Conservation (phyloP, 495 filamentous ascomycete species). For the Penicillium desertorum region DNA sequence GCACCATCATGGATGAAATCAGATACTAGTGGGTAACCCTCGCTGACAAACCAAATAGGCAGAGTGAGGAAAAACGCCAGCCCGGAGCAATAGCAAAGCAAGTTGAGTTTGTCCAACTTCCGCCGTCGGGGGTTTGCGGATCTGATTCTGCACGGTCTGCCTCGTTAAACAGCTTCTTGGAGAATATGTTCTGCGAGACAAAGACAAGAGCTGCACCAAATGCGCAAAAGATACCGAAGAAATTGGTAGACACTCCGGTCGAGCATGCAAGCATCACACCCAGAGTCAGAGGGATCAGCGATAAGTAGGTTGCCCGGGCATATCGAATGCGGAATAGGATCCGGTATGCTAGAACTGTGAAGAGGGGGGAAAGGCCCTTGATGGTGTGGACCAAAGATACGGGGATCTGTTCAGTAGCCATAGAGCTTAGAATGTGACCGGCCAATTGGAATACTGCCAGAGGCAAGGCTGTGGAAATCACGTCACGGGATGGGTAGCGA, state of each 20-base stretch:
- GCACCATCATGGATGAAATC: conserved; percentile 52
- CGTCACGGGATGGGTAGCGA: conserved; percentile 74
- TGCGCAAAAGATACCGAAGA: conserved; percentile 84
- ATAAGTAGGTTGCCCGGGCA: conserved; percentile 83
- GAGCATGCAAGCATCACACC: conserved; percentile 96
- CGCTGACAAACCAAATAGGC: conserved; percentile 92
- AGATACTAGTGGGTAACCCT: conserved; percentile 68
- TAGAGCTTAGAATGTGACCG: conserved; percentile 90
- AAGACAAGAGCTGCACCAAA: conserved; percentile 88
- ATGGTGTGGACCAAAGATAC: conserved; percentile 98
- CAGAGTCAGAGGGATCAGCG: conserved; percentile 84
- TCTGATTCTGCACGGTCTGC: conserved; percentile 78
- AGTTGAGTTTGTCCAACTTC: conserved; percentile 94
- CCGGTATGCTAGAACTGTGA: conserved; percentile 93
- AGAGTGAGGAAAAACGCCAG: conserved; percentile 85
- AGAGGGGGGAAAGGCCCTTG: conserved; percentile 96
- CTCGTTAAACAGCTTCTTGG: conserved; percentile 98
- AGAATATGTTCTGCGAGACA: conserved; percentile 98
- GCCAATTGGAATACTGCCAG: conserved; percentile 90
- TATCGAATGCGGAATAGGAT: conserved; percentile 85
- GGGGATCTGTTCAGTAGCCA: conserved; percentile 89
- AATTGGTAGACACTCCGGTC: conserved; percentile 80
- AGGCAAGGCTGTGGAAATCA: conserved; percentile 84
- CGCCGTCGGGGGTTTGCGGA: conserved; percentile 51
- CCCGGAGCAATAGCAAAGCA: conserved; percentile 93